Conservation (phyloP, 2,329 filamentous ascomycete genomes). For the Monosporascus sp. region DNA sequence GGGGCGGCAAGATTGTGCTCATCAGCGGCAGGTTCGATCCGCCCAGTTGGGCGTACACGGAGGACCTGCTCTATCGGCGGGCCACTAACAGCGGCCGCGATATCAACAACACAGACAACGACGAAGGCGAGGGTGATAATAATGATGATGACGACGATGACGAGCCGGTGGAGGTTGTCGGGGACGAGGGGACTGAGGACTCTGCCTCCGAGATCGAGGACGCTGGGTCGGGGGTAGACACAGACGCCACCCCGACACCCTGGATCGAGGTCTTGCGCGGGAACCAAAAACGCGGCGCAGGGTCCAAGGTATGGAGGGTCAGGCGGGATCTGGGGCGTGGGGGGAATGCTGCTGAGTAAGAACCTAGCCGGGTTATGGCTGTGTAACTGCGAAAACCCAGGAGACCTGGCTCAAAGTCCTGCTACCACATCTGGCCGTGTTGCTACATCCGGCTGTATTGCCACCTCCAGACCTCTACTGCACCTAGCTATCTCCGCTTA, state of each 20-base stretch:
- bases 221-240: conserved; percentile 11
- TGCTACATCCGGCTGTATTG: too few species aligned
- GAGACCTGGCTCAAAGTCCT: background rate
- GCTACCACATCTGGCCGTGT: too few species aligned
- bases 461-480: too few species aligned
- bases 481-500: too few species aligned
- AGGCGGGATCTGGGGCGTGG: conserved; percentile 54
- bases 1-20: conserved; percentile 51
- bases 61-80: conserved; percentile 44
- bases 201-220: conserved; percentile 25
- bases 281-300: conserved; percentile 50
- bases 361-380: too few species aligned
- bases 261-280: conserved; percentile 57
- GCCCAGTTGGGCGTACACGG: conserved; percentile 65
- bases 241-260: conserved; percentile 33
- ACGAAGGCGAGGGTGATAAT: too few species aligned
- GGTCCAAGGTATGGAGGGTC: conserved; percentile 59
- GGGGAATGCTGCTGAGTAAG: conserved; percentile 12
- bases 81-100: too few species aligned
- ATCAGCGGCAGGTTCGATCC: conserved; percentile 64
- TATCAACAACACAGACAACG: too few species aligned
- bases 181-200: conserved; percentile 27
- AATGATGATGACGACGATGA: conserved; percentile 3
- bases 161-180: conserved; percentile 24
- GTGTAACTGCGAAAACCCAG: background rate